Conservation (phyloP, 495 filamentous ascomycete genomes). For the Lentithecium fluviatile region DNA sequence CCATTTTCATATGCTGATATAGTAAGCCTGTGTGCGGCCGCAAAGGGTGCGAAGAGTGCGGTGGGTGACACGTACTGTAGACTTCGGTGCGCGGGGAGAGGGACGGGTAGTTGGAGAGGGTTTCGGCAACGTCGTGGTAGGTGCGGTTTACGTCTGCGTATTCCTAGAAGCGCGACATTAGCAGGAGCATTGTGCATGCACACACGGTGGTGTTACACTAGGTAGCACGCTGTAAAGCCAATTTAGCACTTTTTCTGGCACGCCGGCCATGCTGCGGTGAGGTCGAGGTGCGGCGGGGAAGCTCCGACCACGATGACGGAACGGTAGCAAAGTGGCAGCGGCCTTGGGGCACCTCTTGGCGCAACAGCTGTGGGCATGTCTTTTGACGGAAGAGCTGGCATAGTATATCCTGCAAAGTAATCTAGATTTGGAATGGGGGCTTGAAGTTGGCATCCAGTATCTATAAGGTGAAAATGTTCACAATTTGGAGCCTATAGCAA, state of each 20-base stretch:
- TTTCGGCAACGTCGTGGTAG: slow-evolving; percentile 85
- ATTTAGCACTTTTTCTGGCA: slow-evolving; percentile 83
- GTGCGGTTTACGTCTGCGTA: slow-evolving; percentile 89
- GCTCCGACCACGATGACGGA: slow-evolving; percentile 10
- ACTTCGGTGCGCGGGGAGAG: slow-evolving; percentile 91
- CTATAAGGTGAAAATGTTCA: too few species aligned
- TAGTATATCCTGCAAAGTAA: too few species aligned
- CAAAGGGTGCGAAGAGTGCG: background rate
- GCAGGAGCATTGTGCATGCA: slow-evolving; percentile 1
- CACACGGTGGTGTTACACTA: slow-evolving; percentile 55
- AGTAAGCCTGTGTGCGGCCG: slow-evolving; percentile 11
- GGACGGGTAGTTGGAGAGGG: slow-evolving; percentile 76
- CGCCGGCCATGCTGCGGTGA: slow-evolving; percentile 60
- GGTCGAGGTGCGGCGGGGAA: slow-evolving; percentile 27
- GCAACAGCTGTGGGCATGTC: slow-evolving; percentile 3
- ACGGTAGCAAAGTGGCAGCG: background rate
- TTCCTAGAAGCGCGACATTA: slow-evolving; percentile 57
- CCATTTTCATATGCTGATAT: slow-evolving; percentile 82
- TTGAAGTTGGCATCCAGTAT: too few species aligned
- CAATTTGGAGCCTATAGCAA: too few species aligned
- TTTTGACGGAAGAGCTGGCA: too few species aligned
- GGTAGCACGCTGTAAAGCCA: slow-evolving; percentile 92
- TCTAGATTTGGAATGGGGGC: too few species aligned
- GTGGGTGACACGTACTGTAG: slow-evolving; percentile 66
- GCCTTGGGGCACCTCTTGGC: background rate